phyloP scores from a whole-genome alignment of 495 filamentous ascomycete genomes.

The Penicillium atrosanguineum region DNA sequence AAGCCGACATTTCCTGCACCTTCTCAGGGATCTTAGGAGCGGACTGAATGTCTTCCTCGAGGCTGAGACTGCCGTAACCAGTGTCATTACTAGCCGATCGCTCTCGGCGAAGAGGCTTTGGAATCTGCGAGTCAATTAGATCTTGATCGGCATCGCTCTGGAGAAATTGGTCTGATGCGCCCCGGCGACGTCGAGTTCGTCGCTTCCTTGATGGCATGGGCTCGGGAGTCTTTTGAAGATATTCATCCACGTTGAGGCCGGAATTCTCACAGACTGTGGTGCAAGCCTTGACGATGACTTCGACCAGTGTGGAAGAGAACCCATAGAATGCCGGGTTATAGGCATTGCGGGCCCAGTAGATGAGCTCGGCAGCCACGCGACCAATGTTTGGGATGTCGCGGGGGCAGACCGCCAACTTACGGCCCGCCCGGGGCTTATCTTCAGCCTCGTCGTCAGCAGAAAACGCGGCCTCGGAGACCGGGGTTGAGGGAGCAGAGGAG shows the following conservation, averaged over 20 bases:
- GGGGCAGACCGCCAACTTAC: constrained; percentile 15
- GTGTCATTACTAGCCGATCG: constrained; percentile 32
- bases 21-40: constrained; percentile 2
- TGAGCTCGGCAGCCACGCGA: constrained; percentile 42
- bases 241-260: constrained; percentile 40
- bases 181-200: constrained; percentile 16
- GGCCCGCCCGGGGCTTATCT: constrained; percentile 18
- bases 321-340: constrained; percentile 50
- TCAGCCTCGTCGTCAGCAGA: constrained; percentile 37
- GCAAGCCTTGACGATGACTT: constrained; percentile 43
- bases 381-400: constrained; percentile 38
- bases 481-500: constrained; percentile 30
- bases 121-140: background rate
- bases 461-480: constrained; percentile 19
- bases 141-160: constrained; percentile 28
- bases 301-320: constrained; percentile 36
- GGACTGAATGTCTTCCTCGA: constrained; percentile 22
- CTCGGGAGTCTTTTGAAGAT: constrained; percentile 16
- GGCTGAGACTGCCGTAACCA: constrained; percentile 31
- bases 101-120: constrained; percentile 21
- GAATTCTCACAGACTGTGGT: constrained; percentile 34
- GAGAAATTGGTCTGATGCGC: constrained; percentile 11
- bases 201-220: constrained; percentile 7
- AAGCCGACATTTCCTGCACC: constrained; percentile 8
- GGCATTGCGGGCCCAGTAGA: constrained; percentile 48